phyloP scores from a whole-genome alignment of 371 early-diverging fungal species.

The Apophysomyces sp. region DNA sequence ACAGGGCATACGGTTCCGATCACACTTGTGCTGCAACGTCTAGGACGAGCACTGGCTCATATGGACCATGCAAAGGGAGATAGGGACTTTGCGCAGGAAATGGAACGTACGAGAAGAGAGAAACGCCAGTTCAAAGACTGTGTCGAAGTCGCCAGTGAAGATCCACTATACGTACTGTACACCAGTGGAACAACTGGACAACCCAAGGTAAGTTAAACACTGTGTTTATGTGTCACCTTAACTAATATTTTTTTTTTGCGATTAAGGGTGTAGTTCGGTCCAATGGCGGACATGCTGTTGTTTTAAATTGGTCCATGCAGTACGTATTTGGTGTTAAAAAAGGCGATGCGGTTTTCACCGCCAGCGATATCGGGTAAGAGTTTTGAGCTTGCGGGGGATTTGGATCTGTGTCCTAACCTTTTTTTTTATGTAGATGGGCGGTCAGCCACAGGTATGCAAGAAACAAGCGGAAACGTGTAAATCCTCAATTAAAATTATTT shows the following conservation, averaged over 20 bases:
- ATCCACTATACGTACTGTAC: constrained; percentile 91
- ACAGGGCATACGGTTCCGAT: constrained; percentile 52
- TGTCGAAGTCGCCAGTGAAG: constrained; percentile 78
- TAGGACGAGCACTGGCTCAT: constrained; percentile 40
- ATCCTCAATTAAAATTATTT: not conserved
- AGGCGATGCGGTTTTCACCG: constrained; percentile 77
- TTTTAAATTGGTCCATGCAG: constrained; percentile 75
- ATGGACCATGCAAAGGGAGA: constrained; percentile 58
- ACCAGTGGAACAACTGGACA: constrained; percentile 88
- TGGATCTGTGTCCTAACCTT: not conserved
- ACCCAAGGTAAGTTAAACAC: constrained; percentile 57
- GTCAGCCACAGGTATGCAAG: constrained; percentile 75
- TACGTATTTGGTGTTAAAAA: constrained; percentile 75
- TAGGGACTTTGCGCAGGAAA: constrained; percentile 59
- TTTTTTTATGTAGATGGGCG: constrained; percentile 66
- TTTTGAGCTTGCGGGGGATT: not conserved
- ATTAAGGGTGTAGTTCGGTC: constrained; percentile 86
- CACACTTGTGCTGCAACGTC: constrained; percentile 63
- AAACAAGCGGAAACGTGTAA: not conserved
- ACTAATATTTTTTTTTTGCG: not conserved
- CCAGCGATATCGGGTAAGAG: constrained; percentile 81
- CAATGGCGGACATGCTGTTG: constrained; percentile 88
- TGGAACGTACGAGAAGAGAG: constrained; percentile 36
- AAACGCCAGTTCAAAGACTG: constrained; percentile 42
- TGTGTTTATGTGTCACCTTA: not conserved